Evolutionary conservation across 192 early-diverging fungal genomes (phyloP).

Genomic region (Umbelopsis sp.): DNA sequence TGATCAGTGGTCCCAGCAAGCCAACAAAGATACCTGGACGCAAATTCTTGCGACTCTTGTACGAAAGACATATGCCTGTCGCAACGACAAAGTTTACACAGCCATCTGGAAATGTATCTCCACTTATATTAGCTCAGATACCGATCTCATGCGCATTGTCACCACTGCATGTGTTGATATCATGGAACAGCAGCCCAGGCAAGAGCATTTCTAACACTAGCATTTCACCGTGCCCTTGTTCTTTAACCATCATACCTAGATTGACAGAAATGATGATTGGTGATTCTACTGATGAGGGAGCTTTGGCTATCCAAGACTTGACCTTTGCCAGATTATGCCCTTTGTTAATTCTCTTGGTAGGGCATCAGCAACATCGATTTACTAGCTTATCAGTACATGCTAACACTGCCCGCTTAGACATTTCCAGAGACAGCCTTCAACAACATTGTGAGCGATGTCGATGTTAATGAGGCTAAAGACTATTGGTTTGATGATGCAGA

Average conservation of each 20-base stretch:
- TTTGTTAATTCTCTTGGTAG: constrained; percentile 17
- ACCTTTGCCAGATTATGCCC: constrained; percentile 22
- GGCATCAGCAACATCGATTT: neutral
- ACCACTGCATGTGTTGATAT: constrained; percentile 6
- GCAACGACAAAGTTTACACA: neutral
- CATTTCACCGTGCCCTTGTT: neutral
- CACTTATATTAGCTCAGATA: neutral
- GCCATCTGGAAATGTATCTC: neutral
- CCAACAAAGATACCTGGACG: neutral
- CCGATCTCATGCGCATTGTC: neutral
- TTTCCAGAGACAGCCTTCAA: neutral
- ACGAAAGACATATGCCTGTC: neutral
- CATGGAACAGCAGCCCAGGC: constrained; percentile 12
- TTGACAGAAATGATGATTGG: constrained; percentile 17
- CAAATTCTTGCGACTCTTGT: neutral
- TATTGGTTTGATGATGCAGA: neutral
- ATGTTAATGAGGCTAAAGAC: neutral
- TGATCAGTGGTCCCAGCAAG: neutral
- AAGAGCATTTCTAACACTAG: neutral
- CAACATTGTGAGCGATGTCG: neutral
- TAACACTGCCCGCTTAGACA: neutral
- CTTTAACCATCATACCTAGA: neutral
- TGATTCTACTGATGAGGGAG: constrained; percentile 15
- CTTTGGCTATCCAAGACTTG: constrained; percentile 22
- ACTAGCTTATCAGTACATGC: no score